These are phyloP conservation scores for Phyllosticta citrichinensis DNA, from an alignment of 2,329 filamentous ascomycete genomes.

Conservation along the genomic window DNA sequence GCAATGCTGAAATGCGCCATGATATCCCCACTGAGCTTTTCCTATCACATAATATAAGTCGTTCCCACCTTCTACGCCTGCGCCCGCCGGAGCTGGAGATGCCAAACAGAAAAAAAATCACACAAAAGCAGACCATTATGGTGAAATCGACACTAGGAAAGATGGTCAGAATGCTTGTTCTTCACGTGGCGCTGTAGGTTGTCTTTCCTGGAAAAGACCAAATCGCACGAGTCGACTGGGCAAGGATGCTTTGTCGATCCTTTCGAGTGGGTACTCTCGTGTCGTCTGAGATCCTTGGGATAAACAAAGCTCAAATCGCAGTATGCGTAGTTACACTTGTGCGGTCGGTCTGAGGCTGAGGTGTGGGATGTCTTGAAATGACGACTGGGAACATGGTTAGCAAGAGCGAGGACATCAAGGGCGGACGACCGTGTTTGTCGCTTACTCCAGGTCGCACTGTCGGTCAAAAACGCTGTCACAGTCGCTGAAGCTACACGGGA, in stretches of 20 bases:
- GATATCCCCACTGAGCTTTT: not conserved
- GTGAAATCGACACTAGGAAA: not conserved
- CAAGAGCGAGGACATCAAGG: not conserved
- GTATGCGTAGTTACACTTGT: not conserved
- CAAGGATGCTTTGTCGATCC: not conserved
- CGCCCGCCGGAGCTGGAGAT: not conserved
- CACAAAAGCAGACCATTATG: not conserved
- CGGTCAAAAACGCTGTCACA: not conserved
- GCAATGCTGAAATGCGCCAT: not conserved
- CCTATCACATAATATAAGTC: not conserved
- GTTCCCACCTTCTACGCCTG: not conserved
- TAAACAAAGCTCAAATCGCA: constrained; percentile 4
- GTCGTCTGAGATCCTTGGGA: constrained; percentile 5
- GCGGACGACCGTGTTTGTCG: not conserved
- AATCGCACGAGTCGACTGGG: not conserved
- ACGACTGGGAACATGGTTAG: not conserved
- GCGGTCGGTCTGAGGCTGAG: not conserved
- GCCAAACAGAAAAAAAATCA: not conserved
- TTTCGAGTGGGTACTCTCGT: not conserved
- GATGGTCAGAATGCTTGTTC: not conserved
- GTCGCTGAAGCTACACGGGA: not conserved
- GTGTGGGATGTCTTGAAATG: constrained; percentile 1
- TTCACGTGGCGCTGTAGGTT: constrained; percentile 1
- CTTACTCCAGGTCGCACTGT: not conserved
- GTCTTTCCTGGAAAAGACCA: not conserved